Base-by-base conservation (phyloP, 805 yeast genomes). In the Candida rishiriensis region DNA sequence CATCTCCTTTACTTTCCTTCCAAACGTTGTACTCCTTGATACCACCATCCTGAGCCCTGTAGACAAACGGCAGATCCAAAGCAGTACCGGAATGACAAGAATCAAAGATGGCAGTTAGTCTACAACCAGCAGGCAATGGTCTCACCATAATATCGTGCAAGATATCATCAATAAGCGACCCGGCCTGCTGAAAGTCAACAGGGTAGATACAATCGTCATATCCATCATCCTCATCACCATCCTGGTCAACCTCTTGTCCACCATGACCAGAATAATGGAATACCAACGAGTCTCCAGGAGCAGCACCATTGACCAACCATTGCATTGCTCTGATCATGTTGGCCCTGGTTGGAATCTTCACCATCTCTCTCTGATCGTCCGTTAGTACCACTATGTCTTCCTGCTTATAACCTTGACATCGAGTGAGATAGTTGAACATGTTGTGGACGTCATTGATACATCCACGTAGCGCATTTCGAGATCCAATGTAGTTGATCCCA, bases 231-330 rank as follows among this genome's bases (percentile, higher is more conserved):
- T 65, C 70, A 42, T 64, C 68, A 21, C 69, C 69, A 44, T 65
- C 69, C 29, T 66, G 57, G 60, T 87, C 95, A 38, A 69, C 64
- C 4, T 80, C 77, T 56, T 81, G 85, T 2, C 93, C 88, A 29
- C 96, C 96, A 59, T 88, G 96, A 8, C 96, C 93, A 0, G 93
- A 84, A 59, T 83, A 87, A 61, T 88, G 95, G 72, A 88, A 79
- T 54, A 88, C 81, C 40, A 87, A 63, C 9, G 88, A 77, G 64
- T 87, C 95, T 53, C 87, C 85, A 13, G 93, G 83, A 52, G 67
- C 70, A 0, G 95, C 93, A 49, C 72, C 84, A 16, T 68, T 69
- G 16, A 83, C 90, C 17, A 87, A 72, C 96, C 96, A 87, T 44
- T 75, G 80, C 85, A 85, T 84, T 3, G 89, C 96, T 36, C 81